Base-by-base conservation (phyloP, 2,329 filamentous ascomycete genomes). In the Penicillium sp. region DNA sequence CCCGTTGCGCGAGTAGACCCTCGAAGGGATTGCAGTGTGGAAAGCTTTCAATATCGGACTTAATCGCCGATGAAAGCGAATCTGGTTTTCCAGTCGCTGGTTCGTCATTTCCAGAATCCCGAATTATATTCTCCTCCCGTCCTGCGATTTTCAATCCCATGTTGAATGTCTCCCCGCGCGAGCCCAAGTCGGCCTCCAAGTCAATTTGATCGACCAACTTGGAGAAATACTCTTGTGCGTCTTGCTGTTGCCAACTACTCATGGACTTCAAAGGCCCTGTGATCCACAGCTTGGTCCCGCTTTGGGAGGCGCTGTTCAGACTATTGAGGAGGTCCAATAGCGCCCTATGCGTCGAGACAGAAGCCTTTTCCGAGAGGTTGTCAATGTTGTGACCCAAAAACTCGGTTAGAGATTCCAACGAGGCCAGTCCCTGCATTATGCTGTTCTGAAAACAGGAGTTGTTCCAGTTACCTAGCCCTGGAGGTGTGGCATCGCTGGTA, bases 381-480 rank as follows among this genome's bases (percentile, higher is more conserved):
- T 70, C 60, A 16, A 76, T 59, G 56, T 76, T 77, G 26, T 61
- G 62, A n/a, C 61, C 76, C 7, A 96, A 80, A 65, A 91, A 94
- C 2, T 76, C 76, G 26, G 83, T 81, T 29, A 97, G 77, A 4
- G 87, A 82, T 16, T 82, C 81, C 29, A 97, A 78, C 4, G 92
- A 88, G 1, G 92, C 86, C 39, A 97, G 78, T 7, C 87, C 86
- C 71, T 96, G 91, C 10, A 99, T 84, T 18, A 97, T 87, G 69
- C 92, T 97, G 73, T 99, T 99, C 73, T 97, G 94, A 71, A 96
- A 99, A 77, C 94, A 97, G 1, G 91, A 96, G 70, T 97, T 96
- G 76, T 96, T 90, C 76, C 86, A 87, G 70, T 99, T 99, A 9
- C 90, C 91, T 49, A 97, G 76, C 0, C 94, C 94, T 5, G 78